Base-by-base conservation (phyloP, 192 early-diverging fungal genomes). In the Rhizoclosmatium globosum region DNA sequence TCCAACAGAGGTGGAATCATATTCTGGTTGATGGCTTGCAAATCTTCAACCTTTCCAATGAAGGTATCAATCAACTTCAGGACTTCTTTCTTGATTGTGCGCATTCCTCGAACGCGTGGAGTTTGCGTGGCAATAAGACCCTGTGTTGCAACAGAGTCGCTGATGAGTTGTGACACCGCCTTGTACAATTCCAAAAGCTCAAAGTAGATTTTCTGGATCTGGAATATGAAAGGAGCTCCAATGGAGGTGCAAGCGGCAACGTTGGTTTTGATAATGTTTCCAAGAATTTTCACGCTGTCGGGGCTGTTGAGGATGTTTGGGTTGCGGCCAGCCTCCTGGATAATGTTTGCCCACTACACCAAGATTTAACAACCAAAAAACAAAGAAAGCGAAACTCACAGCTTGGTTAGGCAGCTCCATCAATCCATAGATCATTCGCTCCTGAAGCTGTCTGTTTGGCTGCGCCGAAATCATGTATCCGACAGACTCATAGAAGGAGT, bases 401-500 rank as follows among this genome's bases (percentile, higher is more conserved):
- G 91, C 88, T 53, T 83, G 85, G 85, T 99, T 98, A 31, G 96
- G 93, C 0, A 93, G 85, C 71, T 95, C 93, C 97, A 99, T 98
- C 44, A 94, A 91, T 45, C 92, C 93, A 23, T 81, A 78, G 62
- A 99, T 95, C 70, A 98, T 85, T 70, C 94, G 88, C 71, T 95
- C 93, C 82, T 97, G 96, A 19, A 85, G 82, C 53, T 84, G 80
- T 64, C 91, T 88, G 82, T 94, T 94, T 45, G 92, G 86, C 75
- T 99, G 97, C 4, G 97, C 95, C 45, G 96, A 93, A 76, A 99
- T 96, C 92, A 99, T 97, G 82, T 96, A 94, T 17, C 98, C 98
- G n/a, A 99, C 94, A 45, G 97, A 97, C 83, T 99, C 96, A 83
- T 98, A 98, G 89, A 99, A 99, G 13, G 96, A 98, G 84, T 99